Evolutionary conservation across 164 flowering plant genomes (phyloP).

Genomic region (Echeveria elegans): DNA sequence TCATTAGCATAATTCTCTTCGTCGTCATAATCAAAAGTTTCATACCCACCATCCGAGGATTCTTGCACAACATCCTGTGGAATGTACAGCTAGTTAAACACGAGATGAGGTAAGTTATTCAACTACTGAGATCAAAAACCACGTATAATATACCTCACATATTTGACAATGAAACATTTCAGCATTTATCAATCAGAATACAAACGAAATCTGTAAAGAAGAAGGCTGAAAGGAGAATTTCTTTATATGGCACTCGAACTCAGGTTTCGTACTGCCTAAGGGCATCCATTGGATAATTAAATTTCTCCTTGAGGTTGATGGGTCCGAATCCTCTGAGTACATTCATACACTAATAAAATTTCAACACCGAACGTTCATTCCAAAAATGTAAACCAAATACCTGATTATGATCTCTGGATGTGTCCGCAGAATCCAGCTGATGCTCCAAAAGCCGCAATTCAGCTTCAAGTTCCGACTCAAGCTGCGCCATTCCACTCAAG

Average conservation of each 20-base stretch:
- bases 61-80: not conserved
- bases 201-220: no score
- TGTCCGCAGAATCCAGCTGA: not conserved
- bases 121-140: no score
- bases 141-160: not conserved
- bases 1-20: not conserved
- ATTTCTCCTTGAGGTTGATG: no score
- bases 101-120: not conserved
- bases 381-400: not conserved
- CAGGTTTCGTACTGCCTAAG: no score
- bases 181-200: no score
- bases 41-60: not conserved
- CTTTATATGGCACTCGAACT: no score
- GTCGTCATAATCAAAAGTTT: not conserved
- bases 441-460: conserved; percentile 2
- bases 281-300: no score
- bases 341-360: not conserved
- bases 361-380: not conserved
- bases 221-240: no score
- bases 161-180: no score
- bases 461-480: conserved; percentile 10
- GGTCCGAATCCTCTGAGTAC: no score
- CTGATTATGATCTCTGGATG: conserved; percentile 1
- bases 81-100: not conserved
- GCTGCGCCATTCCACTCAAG: not conserved